Evolutionary conservation across 352 stramenopile species (phyloP), one percentile per base, ranked within the genome.

Genomic region (Globisporangium yorkense): DNA sequence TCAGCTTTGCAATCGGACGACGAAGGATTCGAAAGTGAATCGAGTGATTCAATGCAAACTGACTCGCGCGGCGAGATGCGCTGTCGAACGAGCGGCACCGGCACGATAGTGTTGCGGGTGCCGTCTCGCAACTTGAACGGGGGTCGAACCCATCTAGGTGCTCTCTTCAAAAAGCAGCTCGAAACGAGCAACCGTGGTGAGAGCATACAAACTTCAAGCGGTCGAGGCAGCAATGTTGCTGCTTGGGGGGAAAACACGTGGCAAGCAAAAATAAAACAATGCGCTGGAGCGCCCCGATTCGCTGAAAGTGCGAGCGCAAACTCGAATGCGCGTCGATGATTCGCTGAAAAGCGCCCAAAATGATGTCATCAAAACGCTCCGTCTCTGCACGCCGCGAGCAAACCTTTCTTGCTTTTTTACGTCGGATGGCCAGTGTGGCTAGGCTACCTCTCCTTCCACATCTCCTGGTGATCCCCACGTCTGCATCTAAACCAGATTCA

Each of bases 231-330:
- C 24, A 27, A 27, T 27, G 33, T 39, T 39, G 33, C 33, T 39
- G 33, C 33, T 39, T 39, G 5, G 12, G 13, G 35, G 35, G 35
- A 18, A 43, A 43, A 16, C 37, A 43, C 37, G 37, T 43, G 37
- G 10, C 37, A 18, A 39, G 9, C 9, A 3, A 39, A 39, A 8
- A 13, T 43, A 5, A 43, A 43, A 43, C 3, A 12, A 7, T 41
- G 63, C 43, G 60, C 12, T 74, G 63, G 69, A 72, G 63, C 43
- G 40, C 56, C 31, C n/a, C 67, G 58, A 72, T 77, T 77, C 58
- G 67, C 37, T 39, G 21, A 50, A 56, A 54, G 24, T 45, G 27
- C 46, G 39, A 12, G n/a, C 49, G n/a, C 47, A 27, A 27, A 27
- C 24, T 27, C 24, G 24, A 27, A 27, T 27, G 24, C 24, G 24